Evolutionary conservation across 2,329 filamentous ascomycete genomes (phyloP).

Genomic region (Ceratocystis ficicola): DNA sequence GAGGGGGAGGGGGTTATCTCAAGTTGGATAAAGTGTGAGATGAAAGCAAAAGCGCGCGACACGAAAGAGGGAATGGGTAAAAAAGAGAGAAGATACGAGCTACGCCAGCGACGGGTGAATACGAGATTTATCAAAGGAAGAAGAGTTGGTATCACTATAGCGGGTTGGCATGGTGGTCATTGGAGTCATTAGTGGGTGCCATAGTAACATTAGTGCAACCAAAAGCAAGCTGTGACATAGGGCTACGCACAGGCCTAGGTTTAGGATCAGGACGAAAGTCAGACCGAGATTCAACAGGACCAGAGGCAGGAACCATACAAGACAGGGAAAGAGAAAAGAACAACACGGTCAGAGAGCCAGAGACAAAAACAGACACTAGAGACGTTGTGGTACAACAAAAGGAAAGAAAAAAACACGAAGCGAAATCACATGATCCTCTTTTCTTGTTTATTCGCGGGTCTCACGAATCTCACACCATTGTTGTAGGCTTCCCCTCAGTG

Average conservation of each 20-base stretch:
- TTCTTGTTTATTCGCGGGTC: not conserved
- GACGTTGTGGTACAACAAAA: not conserved
- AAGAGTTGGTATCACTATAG: not conserved
- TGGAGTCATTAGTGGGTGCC: not conserved
- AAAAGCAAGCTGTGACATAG: not conserved
- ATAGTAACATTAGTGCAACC: not conserved
- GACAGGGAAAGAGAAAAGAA: not conserved
- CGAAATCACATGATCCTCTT: constrained; percentile 1
- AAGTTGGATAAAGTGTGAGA: not conserved
- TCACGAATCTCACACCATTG: not conserved
- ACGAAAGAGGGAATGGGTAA: not conserved
- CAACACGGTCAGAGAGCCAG: not conserved
- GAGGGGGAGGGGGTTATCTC: not conserved
- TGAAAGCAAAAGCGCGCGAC: too few relatives aligned
- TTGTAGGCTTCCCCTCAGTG: not conserved
- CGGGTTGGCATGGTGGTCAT: not conserved
- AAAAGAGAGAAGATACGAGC: not conserved
- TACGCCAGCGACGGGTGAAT: not conserved
- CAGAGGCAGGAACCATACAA: not conserved
- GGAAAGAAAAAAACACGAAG: not conserved
- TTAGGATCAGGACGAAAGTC: not conserved
- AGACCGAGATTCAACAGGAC: not conserved
- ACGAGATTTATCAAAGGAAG: not conserved
- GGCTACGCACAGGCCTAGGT: not conserved
- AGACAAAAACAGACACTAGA: not conserved